A percentile compares a stretch with the other conserved stretches of the same genome.
Evolutionary conservation across 345 rosid species (phyloP).

Genomic region (Boechera stricta): DNA sequence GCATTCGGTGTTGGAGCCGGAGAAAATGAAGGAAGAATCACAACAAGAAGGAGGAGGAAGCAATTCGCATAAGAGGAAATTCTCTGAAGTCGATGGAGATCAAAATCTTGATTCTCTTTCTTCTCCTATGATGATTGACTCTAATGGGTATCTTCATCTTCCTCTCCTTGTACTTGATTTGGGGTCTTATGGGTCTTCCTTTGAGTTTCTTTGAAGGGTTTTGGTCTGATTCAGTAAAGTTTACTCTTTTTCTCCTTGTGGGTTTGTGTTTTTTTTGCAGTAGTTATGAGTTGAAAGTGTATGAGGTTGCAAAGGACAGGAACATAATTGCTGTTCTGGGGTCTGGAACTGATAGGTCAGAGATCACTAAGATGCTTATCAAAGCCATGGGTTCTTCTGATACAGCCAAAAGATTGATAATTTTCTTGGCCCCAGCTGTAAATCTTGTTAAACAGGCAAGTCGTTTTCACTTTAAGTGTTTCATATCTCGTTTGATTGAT

Average conservation of each 20-base stretch:
- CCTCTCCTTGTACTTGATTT: conserved; percentile 1
- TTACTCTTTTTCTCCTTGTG: neutral
- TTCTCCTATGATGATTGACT: conserved; percentile 25
- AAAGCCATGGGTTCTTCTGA: conserved; percentile 49
- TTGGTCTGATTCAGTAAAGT: neutral
- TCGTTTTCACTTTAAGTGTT: too few species aligned
- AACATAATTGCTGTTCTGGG: conserved; percentile 81
- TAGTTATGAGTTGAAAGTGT: conserved; percentile 67
- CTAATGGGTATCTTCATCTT: conserved; percentile 28
- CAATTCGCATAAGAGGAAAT: conserved; percentile 55
- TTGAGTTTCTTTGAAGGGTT: conserved; percentile 16
- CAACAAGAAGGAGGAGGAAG: conserved; percentile 13
- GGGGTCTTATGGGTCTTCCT: conserved; percentile 23
- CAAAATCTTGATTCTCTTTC: conserved; percentile 21
- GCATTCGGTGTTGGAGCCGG: conserved; percentile 37
- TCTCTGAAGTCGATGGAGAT: conserved; percentile 48
- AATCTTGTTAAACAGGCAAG: conserved; percentile 79
- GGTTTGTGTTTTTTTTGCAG: conserved; percentile 5
- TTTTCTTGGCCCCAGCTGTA: conserved; percentile 86
- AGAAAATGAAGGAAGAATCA: conserved; percentile 29
- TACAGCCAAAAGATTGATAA: conserved; percentile 53
- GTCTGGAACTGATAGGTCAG: conserved; percentile 72
- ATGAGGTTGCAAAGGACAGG: conserved; percentile 68
- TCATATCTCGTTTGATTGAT: neutral
- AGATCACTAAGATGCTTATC: conserved; percentile 71